phyloP scores from a whole-genome alignment of 805 yeast species.

The Barnettozyma sp. region DNA sequence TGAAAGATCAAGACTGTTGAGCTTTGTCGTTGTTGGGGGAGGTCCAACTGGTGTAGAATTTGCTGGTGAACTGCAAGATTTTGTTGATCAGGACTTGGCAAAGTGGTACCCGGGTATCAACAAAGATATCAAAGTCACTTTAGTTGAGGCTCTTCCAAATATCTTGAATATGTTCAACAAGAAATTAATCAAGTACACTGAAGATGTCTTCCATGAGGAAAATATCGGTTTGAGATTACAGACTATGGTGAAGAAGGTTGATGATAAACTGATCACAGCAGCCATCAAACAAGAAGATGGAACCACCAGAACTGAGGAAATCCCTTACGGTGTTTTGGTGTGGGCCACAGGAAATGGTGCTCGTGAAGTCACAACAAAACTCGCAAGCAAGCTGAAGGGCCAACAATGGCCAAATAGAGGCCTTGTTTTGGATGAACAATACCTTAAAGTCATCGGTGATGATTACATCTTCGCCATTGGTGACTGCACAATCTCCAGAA shows the following conservation, averaged over 20 bases:
- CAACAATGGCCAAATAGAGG: slow-evolving; percentile 86
- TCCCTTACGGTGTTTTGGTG: slow-evolving; percentile 88
- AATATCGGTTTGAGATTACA: slow-evolving; percentile 73
- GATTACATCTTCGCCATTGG: slow-evolving; percentile 83
- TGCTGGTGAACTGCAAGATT: slow-evolving; percentile 94
- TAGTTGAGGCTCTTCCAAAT: slow-evolving; percentile 87
- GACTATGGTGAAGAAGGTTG: slow-evolving; percentile 87
- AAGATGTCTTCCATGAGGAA: slow-evolving; percentile 34
- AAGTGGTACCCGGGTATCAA: slow-evolving; percentile 86
- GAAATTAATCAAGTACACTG: slow-evolving; percentile 38
- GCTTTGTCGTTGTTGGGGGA: slow-evolving; percentile 91
- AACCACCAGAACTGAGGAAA: slow-evolving; percentile 41
- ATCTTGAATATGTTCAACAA: slow-evolving; percentile 54
- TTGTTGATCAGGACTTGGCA: slow-evolving; percentile 82
- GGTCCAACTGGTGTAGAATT: slow-evolving; percentile 98
- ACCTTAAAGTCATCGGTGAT: slow-evolving; percentile 73
- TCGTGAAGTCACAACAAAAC: slow-evolving; percentile 61
- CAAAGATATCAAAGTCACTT: slow-evolving; percentile 73
- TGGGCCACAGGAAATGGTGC: slow-evolving; percentile 98
- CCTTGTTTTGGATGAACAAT: slow-evolving; percentile 65
- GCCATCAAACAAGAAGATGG: slow-evolving; percentile 71
- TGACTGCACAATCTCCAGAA: slow-evolving; percentile 77
- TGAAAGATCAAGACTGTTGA: slow-evolving; percentile 79
- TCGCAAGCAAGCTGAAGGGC: slow-evolving; percentile 65
- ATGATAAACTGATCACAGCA: slow-evolving; percentile 62